Base-by-base conservation (phyloP, 768 basidiomycete species). In the Mycena indigotica region DNA sequence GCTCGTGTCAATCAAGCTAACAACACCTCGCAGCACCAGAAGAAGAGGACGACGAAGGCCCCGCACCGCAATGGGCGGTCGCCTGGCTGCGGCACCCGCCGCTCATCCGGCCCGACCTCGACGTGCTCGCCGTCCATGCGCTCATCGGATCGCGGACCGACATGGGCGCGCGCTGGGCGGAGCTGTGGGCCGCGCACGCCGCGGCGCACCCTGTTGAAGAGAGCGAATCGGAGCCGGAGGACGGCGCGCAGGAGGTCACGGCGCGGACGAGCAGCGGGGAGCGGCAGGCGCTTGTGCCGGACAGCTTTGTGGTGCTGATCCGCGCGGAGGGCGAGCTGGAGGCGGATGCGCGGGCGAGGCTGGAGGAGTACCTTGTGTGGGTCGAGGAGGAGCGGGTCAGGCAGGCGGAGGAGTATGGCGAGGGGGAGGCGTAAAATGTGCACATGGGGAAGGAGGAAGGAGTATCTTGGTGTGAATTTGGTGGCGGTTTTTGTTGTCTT, bases 281-380 rank as follows among this genome's bases (percentile, higher is more conserved):
- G 19, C 30, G 57, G 6, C 45, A 55, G 0, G 61, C 57, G 46
- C 52, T 63, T 25, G 61, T 59, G 39, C 61, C 61, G 19, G 61
- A 56, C 23, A 58, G 57, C 57, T 63, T 35, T n/a, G 30, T 63
- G 5, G 61, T 59, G 40, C 44, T 63, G 4, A 25, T 63, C 2
- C 61, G 61, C 52, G 57, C 45, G 29, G 61, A 63, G 23, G 61
- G 61, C 23, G 61, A 63, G 48, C 23, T 44, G n/a, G 56, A 58
- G 53, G 56, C 21, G 28, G 60, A 61, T 16, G 60, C 60, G 52
- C 26, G 41, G 23, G 55, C 19, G 46, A 10, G 60, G 28, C 30
- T 61, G 24, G 45, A 41, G 55, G 28, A 28, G 52, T 61, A 61
- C 19, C 16, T 57, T 4, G 56, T 50, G n/a, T 61, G 52, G 56